Evolutionary conservation across 768 basidiomycete genomes (phyloP), one percentile per base, ranked within the genome.

Genomic region (Lepiota brunneoincarnata): DNA sequence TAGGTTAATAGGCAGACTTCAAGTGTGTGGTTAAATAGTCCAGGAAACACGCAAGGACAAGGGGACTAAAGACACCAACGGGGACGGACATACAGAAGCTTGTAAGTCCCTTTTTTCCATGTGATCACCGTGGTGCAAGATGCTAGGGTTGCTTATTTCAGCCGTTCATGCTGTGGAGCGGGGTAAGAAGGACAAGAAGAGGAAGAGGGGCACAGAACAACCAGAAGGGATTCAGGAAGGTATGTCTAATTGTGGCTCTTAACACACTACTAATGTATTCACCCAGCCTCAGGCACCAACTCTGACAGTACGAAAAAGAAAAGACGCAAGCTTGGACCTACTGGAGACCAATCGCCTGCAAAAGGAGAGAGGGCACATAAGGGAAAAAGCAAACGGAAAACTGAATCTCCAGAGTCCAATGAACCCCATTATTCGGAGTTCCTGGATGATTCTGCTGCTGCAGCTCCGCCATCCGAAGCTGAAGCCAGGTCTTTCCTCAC

Each of bases 401-500:
- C 69, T 6, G 69, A 75, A 26, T 57, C 58, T n/a, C 52, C 64
- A 17, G 54, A 63, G 9, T 61, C 54, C 15, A 55, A 52, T 24
- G 53, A 60, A 38, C 56, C 63, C 36, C n/a, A n/a, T n/a, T 47
- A 59, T 3, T 53, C 61, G n/a, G 48, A 62, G 41, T 34, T 59
- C 14, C 39, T 59, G 10, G 35, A 46, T 10, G 45, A 37, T 41
- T 21, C 57, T 59, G 37, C 64, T 60, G 14, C 65, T 61, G 14
- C 64, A 9, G 42, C 64, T 2, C 56, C 71, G 31, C 59, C 71
- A 12, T 59, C 71, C 1, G 58, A 68, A 18, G 84, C 84, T 37
- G 74, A 80, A 18, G 73, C 38, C 15, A 41, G 77, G 14, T 78
- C 77, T 1, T 98, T 87, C 75, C 77, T 97, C 18, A 62, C 69